Base-by-base conservation (phyloP, 75 land plant genomes). In the Sequoiadendron giganteum region DNA sequence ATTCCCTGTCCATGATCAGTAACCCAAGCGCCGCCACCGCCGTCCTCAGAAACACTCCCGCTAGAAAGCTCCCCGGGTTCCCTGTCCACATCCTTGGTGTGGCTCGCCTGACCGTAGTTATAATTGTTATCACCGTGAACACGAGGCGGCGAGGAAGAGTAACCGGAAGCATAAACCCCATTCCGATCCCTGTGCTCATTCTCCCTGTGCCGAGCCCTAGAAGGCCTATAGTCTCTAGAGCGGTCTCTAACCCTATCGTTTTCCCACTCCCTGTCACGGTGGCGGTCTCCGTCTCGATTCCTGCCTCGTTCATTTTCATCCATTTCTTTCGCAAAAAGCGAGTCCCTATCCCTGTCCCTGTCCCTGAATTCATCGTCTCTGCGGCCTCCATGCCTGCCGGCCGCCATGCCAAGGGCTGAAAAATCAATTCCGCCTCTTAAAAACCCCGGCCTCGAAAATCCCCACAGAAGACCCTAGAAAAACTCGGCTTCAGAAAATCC, bases 51-150 rank as follows among this genome's bases (percentile, higher is more conserved):
- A n/a, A 90, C 92, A 90, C 96, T 95, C 21, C 95, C 95, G 86
- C 97, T 94, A 2, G 97, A 95, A 75, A 95, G 73, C 92, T 95
- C 97, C 82, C 97, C 97, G 0, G 95, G 95, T 87, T 95, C 97
- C 54, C 91, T 89, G 10, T 95, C 97, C 15, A 81, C 72, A 52
- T 77, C 39, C 84, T 83, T 93, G 9, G 1, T 47, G 18, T 85
- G 40, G 58, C 86, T 30, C 58, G 25, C 86, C 32, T 56, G 39
- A 34, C 42, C 86, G 21, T 49, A 40, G 70, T 9, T 65, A 28
- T 65, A 25, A 34, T 32, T 75, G 18, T 18, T 36, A 54, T 52
- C 86, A 3, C 65, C 86, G 25, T 82, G n/a, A 82, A 28, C 34
- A 14, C 84, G 48, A 47, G 48, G 32, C 1, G 84, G 84, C 15